Conservation (phyloP, 1,284 basidiomycete genomes). For the Ustilago nuda region DNA sequence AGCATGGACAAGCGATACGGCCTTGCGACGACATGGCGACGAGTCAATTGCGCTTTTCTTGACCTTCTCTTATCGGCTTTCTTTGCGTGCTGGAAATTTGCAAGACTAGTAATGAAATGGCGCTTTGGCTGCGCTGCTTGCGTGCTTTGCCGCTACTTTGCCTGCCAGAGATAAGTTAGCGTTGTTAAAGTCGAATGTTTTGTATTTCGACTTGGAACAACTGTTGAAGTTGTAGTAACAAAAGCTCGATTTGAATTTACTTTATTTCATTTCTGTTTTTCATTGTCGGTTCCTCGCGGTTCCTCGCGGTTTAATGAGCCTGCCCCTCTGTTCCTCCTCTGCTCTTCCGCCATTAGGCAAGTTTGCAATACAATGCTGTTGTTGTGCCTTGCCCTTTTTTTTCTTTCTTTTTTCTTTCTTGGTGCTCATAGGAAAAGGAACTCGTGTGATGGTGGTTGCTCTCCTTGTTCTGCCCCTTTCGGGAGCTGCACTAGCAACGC, state of each 20-base stretch:
- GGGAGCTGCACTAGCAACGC: constrained; percentile 1
- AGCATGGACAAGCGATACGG: not conserved
- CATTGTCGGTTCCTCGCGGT: not conserved
- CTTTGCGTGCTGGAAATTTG: not conserved
- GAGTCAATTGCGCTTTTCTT: not conserved
- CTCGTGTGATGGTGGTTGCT: not conserved
- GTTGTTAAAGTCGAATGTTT: not conserved
- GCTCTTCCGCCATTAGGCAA: not conserved
- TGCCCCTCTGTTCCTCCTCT: not conserved
- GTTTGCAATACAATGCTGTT: not conserved
- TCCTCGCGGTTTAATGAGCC: not conserved
- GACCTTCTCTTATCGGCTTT: constrained; percentile 4
- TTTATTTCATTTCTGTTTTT: not conserved
- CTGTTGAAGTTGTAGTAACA: no score
- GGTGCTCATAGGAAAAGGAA: not conserved
- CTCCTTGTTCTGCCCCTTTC: not conserved
- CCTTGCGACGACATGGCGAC: constrained; percentile 2
- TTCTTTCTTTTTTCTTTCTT: not conserved
- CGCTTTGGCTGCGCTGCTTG: constrained; percentile 12
- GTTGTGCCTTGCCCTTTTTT: not conserved
- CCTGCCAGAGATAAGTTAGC: not conserved
- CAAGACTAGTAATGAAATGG: not conserved
- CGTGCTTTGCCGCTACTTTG: not conserved
- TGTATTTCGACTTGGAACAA: not conserved
- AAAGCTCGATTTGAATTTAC: not conserved